Evolutionary conservation across 163 green algal genomes (phyloP).

Genomic region (Volvox carteri): DNA sequence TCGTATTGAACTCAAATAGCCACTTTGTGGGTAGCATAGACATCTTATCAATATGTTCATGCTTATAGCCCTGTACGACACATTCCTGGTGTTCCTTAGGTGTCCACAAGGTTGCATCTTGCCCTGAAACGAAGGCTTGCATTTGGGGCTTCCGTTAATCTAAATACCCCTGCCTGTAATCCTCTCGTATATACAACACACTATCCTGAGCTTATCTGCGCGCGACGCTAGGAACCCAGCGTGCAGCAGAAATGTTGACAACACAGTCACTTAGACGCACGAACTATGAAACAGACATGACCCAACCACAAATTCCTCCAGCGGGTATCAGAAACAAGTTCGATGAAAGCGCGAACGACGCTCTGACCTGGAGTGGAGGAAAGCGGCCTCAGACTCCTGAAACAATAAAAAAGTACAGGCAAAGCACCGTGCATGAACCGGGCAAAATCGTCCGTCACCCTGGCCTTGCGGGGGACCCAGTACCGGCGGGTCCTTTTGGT

Average conservation of each 20-base stretch:
- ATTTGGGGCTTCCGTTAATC: too few species aligned
- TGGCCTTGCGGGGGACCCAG: constrained; percentile 69
- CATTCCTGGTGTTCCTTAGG: background rate
- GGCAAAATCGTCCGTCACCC: constrained; percentile 76
- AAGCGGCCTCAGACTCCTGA: constrained; percentile 69
- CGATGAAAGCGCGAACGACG: constrained; percentile 65
- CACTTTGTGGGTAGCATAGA: too few species aligned
- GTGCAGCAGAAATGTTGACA: constrained; percentile 36
- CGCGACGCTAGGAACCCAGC: background rate
- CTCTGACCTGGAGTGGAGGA: constrained; percentile 64
- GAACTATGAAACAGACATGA: constrained; percentile 55
- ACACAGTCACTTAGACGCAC: constrained; percentile 31
- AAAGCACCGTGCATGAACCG: constrained; percentile 76
- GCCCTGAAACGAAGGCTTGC: too few species aligned
- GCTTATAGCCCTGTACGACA: background rate
- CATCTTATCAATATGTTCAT: too few species aligned
- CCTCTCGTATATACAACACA: too few species aligned
- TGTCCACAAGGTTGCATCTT: background rate
- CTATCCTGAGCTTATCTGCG: too few species aligned
- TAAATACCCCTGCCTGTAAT: too few species aligned
- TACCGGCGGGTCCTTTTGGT: constrained; percentile 69
- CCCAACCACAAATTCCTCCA: constrained; percentile 53
- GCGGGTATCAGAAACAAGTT: constrained; percentile 49
- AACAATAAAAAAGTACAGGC: constrained; percentile 76
- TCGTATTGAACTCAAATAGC: too few species aligned